Base-by-base conservation (phyloP, 768 basidiomycete species). In the Kwoniella dendrophila region DNA sequence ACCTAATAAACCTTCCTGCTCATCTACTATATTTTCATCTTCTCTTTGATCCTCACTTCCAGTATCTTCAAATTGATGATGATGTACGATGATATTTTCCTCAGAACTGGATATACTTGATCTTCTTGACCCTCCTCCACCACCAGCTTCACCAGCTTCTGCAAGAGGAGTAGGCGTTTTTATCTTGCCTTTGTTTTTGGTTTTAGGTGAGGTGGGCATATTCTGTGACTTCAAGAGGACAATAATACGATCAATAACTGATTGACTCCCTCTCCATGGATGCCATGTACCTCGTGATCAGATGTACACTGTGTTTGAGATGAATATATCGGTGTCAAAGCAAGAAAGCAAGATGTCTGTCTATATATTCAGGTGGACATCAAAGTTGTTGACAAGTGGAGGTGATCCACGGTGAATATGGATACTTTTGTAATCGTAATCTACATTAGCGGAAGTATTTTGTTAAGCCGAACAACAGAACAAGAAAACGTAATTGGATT, bases 381-480 rank as follows among this genome's bases (percentile, higher is more conserved):
- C 20, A 2, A 20, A 27, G 55, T 30, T 40, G 55, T 26, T 12
- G 55, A 44, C 40, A 48, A 26, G 56, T 57, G 56, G 56, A 57
- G 56, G 56, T 11, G 30, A 26, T 7, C 7, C 4, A 38, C 16
- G 32, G 29, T 36, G 26, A 5, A 29, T 14, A 1, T n/a, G n/a
- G n/a, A n/a, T n/a, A n/a, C n/a, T n/a, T n/a, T n/a, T n/a, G n/a
- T n/a, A n/a, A 12, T 34, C 14, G 49, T 51, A 51, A 51, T 36
- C 8, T 5, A 8, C 38, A 59, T 59, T 59, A 59, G 49, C 58
- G 58, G 58, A 40, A 59, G 16, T 36, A 36, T 36, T 36, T 36
- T 36, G 34, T 36, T 38, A 8, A 38, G 36, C n/a, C n/a, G n/a
- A n/a, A n/a, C n/a, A n/a, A n/a, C n/a, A n/a, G n/a, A n/a, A n/a